These are phyloP conservation scores for Phoenix dactylifera DNA, from an alignment of 176 grass and related monocot genomes.

Conservation along the genomic window DNA sequence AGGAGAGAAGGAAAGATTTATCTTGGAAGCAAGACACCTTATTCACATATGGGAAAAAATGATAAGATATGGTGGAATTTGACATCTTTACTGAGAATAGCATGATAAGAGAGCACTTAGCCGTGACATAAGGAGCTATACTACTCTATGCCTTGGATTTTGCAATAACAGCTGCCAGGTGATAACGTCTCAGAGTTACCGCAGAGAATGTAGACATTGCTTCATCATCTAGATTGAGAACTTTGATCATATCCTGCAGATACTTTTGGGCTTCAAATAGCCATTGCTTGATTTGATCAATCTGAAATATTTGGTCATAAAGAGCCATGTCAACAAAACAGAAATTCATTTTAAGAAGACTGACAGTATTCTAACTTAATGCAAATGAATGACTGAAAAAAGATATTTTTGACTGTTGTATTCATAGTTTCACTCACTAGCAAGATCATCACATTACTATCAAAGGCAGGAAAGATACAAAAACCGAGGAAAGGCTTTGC, in stretches of 20 bases:
- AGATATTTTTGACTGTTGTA: neutral
- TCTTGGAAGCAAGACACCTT: too few relatives aligned
- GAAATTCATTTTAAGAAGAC: neutral
- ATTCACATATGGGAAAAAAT: neutral
- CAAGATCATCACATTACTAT: too few relatives aligned
- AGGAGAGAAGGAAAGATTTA: too few relatives aligned
- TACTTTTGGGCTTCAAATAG: slow-evolving; percentile 46
- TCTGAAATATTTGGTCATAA: slow-evolving; percentile 29
- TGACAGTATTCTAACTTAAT: too few relatives aligned
- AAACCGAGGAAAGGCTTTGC: too few relatives aligned
- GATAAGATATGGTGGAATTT: neutral
- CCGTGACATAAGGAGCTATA: too few relatives aligned
- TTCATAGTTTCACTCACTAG: too few relatives aligned
- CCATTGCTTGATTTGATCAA: slow-evolving; percentile 47
- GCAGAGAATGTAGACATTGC: slow-evolving; percentile 25
- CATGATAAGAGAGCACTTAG: neutral
- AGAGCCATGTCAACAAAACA: neutral
- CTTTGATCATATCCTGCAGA: slow-evolving; percentile 69
- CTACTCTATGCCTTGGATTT: too few relatives aligned
- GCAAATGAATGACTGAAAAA: neutral
- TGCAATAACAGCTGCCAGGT: too few relatives aligned
- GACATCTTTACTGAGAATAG: neutral
- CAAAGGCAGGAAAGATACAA: too few relatives aligned
- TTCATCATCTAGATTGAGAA: slow-evolving; percentile 42
- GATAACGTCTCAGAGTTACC: slow-evolving; percentile 22